Conservation (phyloP, 73 alveolate species). For the Paramecium tetraurelia region DNA sequence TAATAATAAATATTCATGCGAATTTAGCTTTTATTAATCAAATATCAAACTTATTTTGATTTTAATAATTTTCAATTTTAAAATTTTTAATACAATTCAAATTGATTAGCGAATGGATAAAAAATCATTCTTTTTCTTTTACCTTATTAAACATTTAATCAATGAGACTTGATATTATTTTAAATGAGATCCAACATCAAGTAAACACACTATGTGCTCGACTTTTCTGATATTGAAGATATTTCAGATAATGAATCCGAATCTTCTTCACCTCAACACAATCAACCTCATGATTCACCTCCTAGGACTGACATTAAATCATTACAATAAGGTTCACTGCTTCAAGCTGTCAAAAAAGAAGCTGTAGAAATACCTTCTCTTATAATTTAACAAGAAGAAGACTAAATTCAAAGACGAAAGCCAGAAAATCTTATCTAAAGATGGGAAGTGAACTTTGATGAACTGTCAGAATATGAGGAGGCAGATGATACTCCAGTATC, state of each 20-base stretch:
- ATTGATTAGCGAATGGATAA: not conserved
- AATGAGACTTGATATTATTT: not conserved
- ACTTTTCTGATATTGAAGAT: not conserved
- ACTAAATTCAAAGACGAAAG: not conserved
- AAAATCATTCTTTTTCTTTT: not conserved
- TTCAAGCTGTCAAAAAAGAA: not conserved
- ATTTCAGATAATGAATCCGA: not conserved
- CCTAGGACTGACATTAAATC: not conserved
- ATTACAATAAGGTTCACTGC: not conserved
- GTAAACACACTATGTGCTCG: not conserved
- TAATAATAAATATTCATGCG: too few species aligned
- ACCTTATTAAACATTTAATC: not conserved
- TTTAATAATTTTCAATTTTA: not conserved
- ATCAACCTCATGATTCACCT: not conserved
- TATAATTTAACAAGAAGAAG: not conserved
- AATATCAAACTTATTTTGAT: too few species aligned
- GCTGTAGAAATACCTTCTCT: not conserved
- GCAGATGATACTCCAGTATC: not conserved
- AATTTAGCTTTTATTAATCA: not conserved
- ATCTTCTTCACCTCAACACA: not conserved
- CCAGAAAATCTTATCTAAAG: not conserved
- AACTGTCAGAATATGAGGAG: not conserved
- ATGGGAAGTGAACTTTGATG: constrained; percentile 3
- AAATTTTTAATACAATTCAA: not conserved
- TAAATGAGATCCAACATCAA: not conserved